Conservation (phyloP, 1,284 basidiomycete genomes). For the Ceratobasidium theobromae region DNA sequence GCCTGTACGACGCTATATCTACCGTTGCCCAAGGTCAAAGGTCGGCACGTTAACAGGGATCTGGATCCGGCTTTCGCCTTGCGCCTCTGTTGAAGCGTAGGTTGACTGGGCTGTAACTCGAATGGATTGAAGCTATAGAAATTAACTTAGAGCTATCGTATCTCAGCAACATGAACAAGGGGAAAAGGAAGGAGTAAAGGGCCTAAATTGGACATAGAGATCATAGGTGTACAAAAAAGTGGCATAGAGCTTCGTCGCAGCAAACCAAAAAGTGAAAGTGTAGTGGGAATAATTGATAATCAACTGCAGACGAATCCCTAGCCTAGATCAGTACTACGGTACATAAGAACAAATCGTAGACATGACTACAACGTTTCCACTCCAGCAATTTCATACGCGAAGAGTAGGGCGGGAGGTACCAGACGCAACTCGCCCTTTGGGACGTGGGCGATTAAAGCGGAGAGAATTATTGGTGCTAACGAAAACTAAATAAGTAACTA, state of each 20-base stretch:
- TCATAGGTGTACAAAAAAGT: conserved; percentile 28
- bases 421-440: conserved; percentile 13
- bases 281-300: background rate
- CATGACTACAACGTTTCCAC: conserved; percentile 21
- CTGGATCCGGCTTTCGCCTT: background rate
- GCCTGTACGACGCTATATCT: no score
- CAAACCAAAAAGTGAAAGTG: background rate
- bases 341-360: conserved; percentile 17
- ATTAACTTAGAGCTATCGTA: conserved; percentile 17
- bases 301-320: conserved; percentile 2
- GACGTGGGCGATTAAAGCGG: conserved; percentile 25
- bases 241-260: conserved; percentile 28
- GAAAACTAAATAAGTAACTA: background rate
- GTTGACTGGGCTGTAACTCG: background rate
- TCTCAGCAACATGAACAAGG: conserved; percentile 10
- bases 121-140: background rate
- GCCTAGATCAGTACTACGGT: conserved; percentile 22
- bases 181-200: background rate
- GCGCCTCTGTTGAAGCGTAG: background rate
- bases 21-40: no score
- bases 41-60: background rate
- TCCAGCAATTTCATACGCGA: conserved; percentile 26
- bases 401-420: conserved; percentile 11
- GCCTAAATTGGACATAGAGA: conserved; percentile 26
- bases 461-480: background rate